These are phyloP conservation scores for Yarrowia keelungensis DNA, from an alignment of 805 yeast species.

Conservation along the genomic window DNA sequence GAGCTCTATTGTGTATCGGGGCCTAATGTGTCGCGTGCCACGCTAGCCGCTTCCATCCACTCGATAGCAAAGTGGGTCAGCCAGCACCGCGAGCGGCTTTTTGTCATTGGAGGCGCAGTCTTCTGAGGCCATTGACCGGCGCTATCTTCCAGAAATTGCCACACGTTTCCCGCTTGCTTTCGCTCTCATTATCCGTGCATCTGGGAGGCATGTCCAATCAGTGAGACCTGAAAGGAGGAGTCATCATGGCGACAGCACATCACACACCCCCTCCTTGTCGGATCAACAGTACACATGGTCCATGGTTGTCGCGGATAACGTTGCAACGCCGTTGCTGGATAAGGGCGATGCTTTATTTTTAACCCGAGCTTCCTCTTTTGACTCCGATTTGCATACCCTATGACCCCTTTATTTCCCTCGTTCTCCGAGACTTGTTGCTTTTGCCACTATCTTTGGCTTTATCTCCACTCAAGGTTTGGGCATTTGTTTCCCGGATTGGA, in stretches of 20 bases:
- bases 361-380: too few species aligned
- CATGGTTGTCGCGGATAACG: constrained; percentile 1
- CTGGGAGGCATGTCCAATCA: background rate
- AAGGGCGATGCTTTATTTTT: too few species aligned
- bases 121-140: constrained; percentile 50
- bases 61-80: constrained; percentile 78
- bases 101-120: constrained; percentile 75
- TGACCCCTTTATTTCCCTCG: constrained; percentile 13
- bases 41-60: constrained; percentile 66
- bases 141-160: background rate
- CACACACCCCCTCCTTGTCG: too few species aligned
- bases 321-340: background rate
- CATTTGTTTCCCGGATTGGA: constrained; percentile 33
- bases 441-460: constrained; percentile 23
- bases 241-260: too few species aligned
- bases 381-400: background rate
- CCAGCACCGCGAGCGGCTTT: constrained; percentile 70
- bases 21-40: constrained; percentile 61
- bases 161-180: background rate
- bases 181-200: background rate
- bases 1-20: constrained; percentile 70
- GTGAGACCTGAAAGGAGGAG: too few species aligned
- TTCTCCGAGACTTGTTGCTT: background rate
- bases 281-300: too few species aligned
- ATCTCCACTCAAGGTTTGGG: background rate